Conservation (phyloP, 2,329 filamentous ascomycete species). For the Aureobasidium subglaciale region DNA sequence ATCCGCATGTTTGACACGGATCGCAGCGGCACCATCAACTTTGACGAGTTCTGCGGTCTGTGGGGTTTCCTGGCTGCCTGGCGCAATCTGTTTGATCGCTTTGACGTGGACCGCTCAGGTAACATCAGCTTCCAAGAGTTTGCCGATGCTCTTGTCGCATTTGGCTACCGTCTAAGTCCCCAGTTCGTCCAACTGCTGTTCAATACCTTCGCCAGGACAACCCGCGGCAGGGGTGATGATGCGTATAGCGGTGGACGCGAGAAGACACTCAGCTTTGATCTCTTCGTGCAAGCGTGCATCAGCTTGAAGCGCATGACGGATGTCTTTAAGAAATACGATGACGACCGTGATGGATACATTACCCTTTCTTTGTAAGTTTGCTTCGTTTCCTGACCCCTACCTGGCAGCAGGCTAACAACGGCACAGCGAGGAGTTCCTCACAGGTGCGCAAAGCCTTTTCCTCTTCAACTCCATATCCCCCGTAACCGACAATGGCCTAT, state of each 20-base stretch:
- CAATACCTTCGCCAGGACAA: conserved; percentile 65
- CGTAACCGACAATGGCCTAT: conserved; percentile 45
- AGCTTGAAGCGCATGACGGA: conserved; percentile 97
- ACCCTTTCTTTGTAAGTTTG: conserved; percentile 48
- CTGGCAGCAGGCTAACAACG: conserved; percentile 15
- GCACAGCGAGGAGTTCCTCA: conserved; percentile 45
- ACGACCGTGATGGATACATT: conserved; percentile 85
- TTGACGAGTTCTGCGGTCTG: conserved; percentile 90
- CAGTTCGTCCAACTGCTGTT: conserved; percentile 82
- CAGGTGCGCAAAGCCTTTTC: conserved; percentile 50
- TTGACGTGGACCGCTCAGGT: conserved; percentile 79
- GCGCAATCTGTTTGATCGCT: conserved; percentile 90
- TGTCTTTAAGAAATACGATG: conserved; percentile 97
- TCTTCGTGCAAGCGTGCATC: conserved; percentile 97
- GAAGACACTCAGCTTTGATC: conserved; percentile 59
- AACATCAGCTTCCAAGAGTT: conserved; percentile 85
- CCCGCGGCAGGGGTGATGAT: conserved; percentile 30
- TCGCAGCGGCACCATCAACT: conserved; percentile 80
- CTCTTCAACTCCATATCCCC: conserved; percentile 47
- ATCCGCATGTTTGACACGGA: conserved; percentile 98
- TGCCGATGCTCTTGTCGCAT: conserved; percentile 77
- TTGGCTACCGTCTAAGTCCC: conserved; percentile 83
- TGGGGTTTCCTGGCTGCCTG: conserved; percentile 95
- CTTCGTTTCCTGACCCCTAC: too few species aligned
- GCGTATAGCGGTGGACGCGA: conserved; percentile 23